Percentiles rank a stretch among this genome's conserved stretches.
These are phyloP conservation scores for Cylindrotheca closterium DNA, from an alignment of 108 stramenopile genomes.

Conservation along the genomic window DNA sequence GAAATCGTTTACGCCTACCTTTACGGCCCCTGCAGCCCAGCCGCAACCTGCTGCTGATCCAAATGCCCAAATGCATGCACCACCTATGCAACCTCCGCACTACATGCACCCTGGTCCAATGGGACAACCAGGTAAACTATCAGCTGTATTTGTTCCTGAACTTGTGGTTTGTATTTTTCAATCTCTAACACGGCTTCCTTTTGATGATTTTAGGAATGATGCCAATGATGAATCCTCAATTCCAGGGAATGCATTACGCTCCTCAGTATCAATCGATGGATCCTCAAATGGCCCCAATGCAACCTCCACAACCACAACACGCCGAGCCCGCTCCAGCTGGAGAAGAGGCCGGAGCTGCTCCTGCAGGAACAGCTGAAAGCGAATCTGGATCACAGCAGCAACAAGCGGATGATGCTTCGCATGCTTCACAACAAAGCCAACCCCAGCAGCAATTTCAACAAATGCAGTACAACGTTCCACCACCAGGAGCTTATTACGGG, in stretches of 20 bases:
- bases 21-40: constrained; percentile 28
- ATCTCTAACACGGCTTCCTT: not conserved
- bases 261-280: constrained; percentile 45
- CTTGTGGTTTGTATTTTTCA: not conserved
- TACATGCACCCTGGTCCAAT: constrained; percentile 38
- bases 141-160: not conserved
- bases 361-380: constrained; percentile 5
- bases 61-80: constrained; percentile 30
- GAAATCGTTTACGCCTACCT: constrained; percentile 76
- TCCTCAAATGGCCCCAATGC: constrained; percentile 39
- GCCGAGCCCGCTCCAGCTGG: constrained; percentile 14
- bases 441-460: constrained; percentile 45
- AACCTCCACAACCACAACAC: constrained; percentile 39
- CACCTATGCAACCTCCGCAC: constrained; percentile 37
- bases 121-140: constrained; percentile 42
- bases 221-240: constrained; percentile 68
- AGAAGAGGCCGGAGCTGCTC: not conserved
- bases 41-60: constrained; percentile 26
- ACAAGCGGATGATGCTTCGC: constrained; percentile 23
- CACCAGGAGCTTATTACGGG: constrained; percentile 46
- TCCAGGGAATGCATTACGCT: constrained; percentile 52
- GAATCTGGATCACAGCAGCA: constrained; percentile 16
- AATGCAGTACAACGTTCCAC: constrained; percentile 41
- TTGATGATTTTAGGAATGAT: constrained; percentile 57
- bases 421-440: constrained; percentile 37